Base-by-base conservation (phyloP, 257 asterid genomes). In the Parsonsia alboflavescens region DNA sequence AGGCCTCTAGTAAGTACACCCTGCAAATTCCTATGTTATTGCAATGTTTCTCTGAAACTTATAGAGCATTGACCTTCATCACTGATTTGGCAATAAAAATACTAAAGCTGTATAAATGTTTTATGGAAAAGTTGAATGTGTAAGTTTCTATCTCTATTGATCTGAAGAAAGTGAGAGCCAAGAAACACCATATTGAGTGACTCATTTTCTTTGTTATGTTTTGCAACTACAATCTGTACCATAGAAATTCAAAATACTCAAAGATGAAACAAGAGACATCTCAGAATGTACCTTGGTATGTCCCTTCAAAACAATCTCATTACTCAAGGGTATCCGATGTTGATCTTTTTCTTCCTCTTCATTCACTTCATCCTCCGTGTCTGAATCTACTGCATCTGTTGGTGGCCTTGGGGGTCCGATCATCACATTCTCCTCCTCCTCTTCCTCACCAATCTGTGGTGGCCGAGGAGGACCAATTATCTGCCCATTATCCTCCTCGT, bases 271-370 rank as follows among this genome's bases (percentile, higher is more conserved):
- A 58, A 61, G 26, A 21, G 7, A 13, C 17, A 42, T 57, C 52
- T 16, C 26, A 46, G 26, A 53, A 63, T 1, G 24, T 46, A 93
- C 98, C 98, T 93, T 93, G 45, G 96, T 82, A 72, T 92, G 99
- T 76, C 98, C 99, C 85, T 90, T 92, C 81, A 94, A 84, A 73
- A 90, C 85, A 81, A 94, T 90, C 87, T 94, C 99, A 75, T 94
- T 94, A 81, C 99, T 94, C 81, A 87, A n/a, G 9, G 99, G 99
- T 72, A 92, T 83, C 68, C 93, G 84, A 82, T 76, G 83, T 65
- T 70, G 84, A 80, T 86, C 72, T 72, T 80, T 85, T 77, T 82
- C 92, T 22, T 81, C 90, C 53, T 81, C 90, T 48, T 82, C 94
- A 2, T 87, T 94, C 26, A 82, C 86, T 10, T 83, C 91, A 62